Conservation (phyloP, 306 rosid species). For the Vicia villosa region DNA sequence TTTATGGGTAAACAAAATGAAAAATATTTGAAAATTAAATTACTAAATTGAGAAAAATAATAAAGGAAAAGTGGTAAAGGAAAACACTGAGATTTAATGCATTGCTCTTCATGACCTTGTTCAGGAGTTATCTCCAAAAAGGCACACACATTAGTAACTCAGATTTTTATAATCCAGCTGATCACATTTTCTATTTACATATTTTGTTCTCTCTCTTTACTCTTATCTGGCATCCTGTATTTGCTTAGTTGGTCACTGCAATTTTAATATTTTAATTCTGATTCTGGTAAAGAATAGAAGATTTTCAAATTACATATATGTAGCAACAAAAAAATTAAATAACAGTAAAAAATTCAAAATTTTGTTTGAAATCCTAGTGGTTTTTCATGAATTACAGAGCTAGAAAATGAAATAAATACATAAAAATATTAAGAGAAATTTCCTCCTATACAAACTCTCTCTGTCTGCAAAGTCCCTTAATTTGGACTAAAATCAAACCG, state of each 20-base stretch:
- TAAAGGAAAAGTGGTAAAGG: background rate
- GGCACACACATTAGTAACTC: slow-evolving; percentile 26
- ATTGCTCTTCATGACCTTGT: slow-evolving; percentile 19
- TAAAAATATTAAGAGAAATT: slow-evolving; percentile 38
- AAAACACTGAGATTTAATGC: slow-evolving; percentile 2
- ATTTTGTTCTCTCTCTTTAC: background rate
- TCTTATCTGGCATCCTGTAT: slow-evolving; percentile 33
- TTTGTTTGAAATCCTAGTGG: slow-evolving; percentile 31
- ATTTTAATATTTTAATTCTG: background rate
- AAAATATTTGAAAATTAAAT: background rate
- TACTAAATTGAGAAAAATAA: background rate
- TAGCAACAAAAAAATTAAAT: no score
- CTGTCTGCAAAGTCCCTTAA: slow-evolving; percentile 54
- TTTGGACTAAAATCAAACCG: slow-evolving; percentile 61
- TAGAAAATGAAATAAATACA: slow-evolving; percentile 22
- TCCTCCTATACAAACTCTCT: slow-evolving; percentile 84
- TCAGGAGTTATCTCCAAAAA: slow-evolving; percentile 34
- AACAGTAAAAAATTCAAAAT: slow-evolving; percentile 11
- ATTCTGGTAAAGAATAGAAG: no score
- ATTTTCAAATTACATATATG: slow-evolving; percentile 2
- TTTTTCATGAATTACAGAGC: slow-evolving; percentile 23
- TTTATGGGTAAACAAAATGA: background rate
- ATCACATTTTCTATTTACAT: slow-evolving; percentile 2
- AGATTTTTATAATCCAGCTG: slow-evolving; percentile 32
- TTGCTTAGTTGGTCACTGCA: slow-evolving; percentile 19